Base-by-base conservation (phyloP, 257 asterid species). In the Craterostigma plantagineum region DNA sequence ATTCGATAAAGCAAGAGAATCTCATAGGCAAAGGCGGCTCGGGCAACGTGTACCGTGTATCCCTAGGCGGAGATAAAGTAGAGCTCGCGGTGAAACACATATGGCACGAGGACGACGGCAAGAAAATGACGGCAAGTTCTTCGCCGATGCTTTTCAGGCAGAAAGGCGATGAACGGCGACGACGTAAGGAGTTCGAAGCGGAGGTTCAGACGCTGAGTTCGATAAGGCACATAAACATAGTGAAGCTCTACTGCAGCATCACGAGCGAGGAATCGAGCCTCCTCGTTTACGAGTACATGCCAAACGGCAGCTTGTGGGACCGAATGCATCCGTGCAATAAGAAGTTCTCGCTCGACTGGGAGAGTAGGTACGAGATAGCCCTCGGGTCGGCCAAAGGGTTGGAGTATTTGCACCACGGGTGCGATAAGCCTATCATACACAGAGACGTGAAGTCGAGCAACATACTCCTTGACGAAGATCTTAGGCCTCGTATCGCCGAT, bases 381-480 rank as follows among this genome's bases (percentile, higher is more conserved):
- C 56, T 87, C 27, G 97, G 97, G 0, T 69, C 97, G 1, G 97
- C 95, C 0, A 74, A 60, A 37, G 97, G 97, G 11, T 42, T 87
- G 54, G 97, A 79, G 77, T 87, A 87, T 51, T 53, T 87, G 56
- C 97, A 87, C 59, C 97, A 87, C 14, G 81, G 77, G 0, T 76
- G 76, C 0, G 85, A 73, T 10, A 54, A 66, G n/a, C 90, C 93
- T 4, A 60, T 87, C 34, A 62, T 87, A 50, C 97, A 87, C 50
- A 70, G 97, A 1, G 97, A 87, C 51, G 93, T 87, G 0, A 87
- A 87, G 64, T 87, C 97, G 3, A 82, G 97, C 61, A 87, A 87
- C 53, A 87, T 87, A 11, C 55, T 87, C 44, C 52, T 87, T 59
- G 97, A 87, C 34, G 93, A 82, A 46, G 42, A 56, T 15, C 14